A percentile compares a stretch with the other conserved stretches of the same genome.
Conservation (phyloP, 2,329 filamentous ascomycete genomes). For the Talaromyces sp. region DNA sequence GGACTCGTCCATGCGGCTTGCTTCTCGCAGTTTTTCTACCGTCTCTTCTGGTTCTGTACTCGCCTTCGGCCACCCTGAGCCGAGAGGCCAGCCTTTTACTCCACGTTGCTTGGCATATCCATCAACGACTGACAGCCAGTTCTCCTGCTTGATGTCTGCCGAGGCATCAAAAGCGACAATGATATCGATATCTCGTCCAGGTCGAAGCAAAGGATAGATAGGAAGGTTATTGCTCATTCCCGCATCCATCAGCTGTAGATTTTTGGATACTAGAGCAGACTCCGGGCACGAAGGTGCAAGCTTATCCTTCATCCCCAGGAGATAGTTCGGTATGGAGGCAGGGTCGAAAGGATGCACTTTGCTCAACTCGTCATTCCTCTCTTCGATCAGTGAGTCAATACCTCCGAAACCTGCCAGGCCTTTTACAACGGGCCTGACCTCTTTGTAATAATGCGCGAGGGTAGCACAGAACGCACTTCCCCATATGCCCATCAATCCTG, state of each 20-base stretch:
- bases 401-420: conserved; percentile 68
- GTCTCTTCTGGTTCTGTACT: conserved; percentile 56
- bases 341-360: conserved; percentile 95
- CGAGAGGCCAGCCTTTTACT: conserved; percentile 90
- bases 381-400: conserved; percentile 77
- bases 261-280: conserved; percentile 63
- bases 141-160: conserved; percentile 86
- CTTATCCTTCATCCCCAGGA: conserved; percentile 69
- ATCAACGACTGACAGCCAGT: conserved; percentile 90
- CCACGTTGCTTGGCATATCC: conserved; percentile 87
- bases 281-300: conserved; percentile 73
- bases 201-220: conserved; percentile 86
- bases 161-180: conserved; percentile 91
- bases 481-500: conserved; percentile 88
- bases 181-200: conserved; percentile 82
- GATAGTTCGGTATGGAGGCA: conserved; percentile 84
- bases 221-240: conserved; percentile 98
- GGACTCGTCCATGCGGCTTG: conserved; percentile 55
- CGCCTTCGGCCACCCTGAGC: conserved; percentile 81
- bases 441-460: conserved; percentile 90
- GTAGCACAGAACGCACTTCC: conserved; percentile 96
- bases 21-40: conserved; percentile 60
- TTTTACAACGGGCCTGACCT: conserved; percentile 76
- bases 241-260: conserved; percentile 87
- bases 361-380: conserved; percentile 74